Evolutionary conservation across 2,329 filamentous ascomycete genomes (phyloP), one percentile per base, ranked within the genome.

Genomic region (Pseudogymnoascus sp.): DNA sequence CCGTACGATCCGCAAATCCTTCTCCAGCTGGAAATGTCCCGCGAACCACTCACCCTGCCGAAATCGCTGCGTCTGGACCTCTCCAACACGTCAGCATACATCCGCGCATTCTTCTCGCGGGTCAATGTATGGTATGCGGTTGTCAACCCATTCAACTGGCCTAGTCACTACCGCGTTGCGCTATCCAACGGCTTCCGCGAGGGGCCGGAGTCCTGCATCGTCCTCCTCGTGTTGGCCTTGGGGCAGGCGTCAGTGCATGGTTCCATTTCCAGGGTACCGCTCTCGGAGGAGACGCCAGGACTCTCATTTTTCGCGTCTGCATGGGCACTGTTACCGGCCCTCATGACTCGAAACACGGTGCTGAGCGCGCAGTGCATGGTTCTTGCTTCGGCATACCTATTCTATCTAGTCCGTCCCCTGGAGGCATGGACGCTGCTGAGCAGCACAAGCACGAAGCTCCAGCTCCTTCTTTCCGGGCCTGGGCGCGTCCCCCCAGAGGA

Each of bases 71-170:
- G 82, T 68, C 81, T 92, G 64, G 88, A 92, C 72, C 76, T 93
- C 47, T 88, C 87, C 50, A 91, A 91, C 72, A 89, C 87, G 1
- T 82, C 86, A 56, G 82, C 86, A 3, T 93, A 92, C 72, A 87
- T 91, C 42, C 86, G 89, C 71, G 87, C 90, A 1, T 93, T 91
- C 74, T 95, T 93, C 70, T 86, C 89, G 64, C 82, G 87, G 44
- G 90, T 92, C 65, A 93, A 93, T 67, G 82, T 92, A 2, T 93
- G 90, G 88, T 93, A 93, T 70, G 90, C 90, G 8, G 91, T 89
- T 69, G 89, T 95, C 35, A 93, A 92, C 72, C 90, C 90, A 0
- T 90, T 90, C 73, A 89, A 86, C 1, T 95, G 90, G 90, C 81
- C 83, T 44, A 85, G 81, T 65, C 87, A 91, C 72, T 93, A 93